phyloP scores from a whole-genome alignment of 2,329 filamentous ascomycete species.

The Fusarium caatingaense region DNA sequence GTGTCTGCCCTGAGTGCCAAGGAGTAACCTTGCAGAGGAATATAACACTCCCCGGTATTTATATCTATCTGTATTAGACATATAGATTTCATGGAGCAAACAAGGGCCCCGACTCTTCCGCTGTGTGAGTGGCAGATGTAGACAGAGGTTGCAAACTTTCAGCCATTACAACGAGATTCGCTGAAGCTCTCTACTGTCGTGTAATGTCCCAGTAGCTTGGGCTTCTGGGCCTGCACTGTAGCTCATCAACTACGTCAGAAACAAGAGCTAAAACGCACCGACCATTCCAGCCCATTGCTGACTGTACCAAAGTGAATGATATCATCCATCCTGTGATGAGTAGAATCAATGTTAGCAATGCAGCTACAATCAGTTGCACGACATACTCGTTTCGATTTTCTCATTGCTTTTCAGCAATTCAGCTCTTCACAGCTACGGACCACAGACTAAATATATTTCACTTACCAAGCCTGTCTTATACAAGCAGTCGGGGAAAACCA shows the following conservation, averaged over 20 bases:
- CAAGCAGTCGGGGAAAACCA: background rate
- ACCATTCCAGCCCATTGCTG: slow-evolving; percentile 20
- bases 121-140: background rate
- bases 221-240: background rate
- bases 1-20: slow-evolving; percentile 26
- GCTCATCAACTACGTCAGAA: slow-evolving; percentile 25
- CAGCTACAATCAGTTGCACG: background rate
- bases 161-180: slow-evolving; percentile 3
- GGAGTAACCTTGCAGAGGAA: slow-evolving; percentile 10
- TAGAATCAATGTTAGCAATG: background rate
- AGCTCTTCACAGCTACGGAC: background rate
- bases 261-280: slow-evolving; percentile 12
- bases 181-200: background rate
- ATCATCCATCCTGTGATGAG: slow-evolving; percentile 8
- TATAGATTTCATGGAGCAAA: background rate
- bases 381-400: background rate
- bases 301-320: slow-evolving; percentile 23
- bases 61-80: background rate
- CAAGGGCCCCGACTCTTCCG: background rate
- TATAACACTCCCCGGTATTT: background rate
- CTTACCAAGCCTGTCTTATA: background rate
- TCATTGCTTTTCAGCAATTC: background rate
- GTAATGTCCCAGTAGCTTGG: background rate
- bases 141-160: background rate
- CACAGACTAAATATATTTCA: background rate